A percentile compares a stretch with the other conserved stretches of the same genome.
Evolutionary conservation across 257 asterid species (phyloP).

Genomic region (Perilla frutescens): DNA sequence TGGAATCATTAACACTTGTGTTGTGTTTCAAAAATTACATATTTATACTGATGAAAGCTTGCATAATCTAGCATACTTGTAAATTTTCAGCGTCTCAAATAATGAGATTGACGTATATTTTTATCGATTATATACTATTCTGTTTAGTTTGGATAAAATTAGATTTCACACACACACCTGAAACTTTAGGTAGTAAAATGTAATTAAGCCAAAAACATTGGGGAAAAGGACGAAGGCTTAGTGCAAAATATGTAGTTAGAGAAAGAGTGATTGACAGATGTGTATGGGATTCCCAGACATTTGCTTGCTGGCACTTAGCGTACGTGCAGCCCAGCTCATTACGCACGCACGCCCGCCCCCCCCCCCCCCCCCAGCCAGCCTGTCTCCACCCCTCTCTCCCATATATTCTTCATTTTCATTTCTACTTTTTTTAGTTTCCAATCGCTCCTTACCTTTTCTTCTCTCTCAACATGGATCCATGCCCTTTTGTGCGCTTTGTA

Average conservation of each 20-base stretch:
- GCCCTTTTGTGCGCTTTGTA: constrained; percentile 82
- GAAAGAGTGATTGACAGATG: constrained; percentile 43
- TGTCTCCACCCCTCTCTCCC: not conserved
- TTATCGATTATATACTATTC: too few species aligned
- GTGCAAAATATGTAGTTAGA: not conserved
- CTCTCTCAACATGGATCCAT: constrained; percentile 78
- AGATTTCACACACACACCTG: too few species aligned
- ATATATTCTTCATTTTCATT: constrained; percentile 5
- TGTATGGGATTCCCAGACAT: constrained; percentile 38
- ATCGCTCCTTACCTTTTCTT: not conserved
- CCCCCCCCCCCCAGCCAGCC: constrained; percentile 36
- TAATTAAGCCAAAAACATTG: too few species aligned
- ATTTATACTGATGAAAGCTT: too few species aligned
- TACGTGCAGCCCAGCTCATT: constrained; percentile 90
- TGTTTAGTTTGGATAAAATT: too few species aligned
- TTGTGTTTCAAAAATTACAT: too few species aligned
- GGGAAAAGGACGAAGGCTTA: constrained; percentile 26
- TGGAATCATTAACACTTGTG: too few species aligned
- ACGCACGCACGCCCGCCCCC: constrained; percentile 72
- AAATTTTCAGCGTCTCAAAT: too few species aligned
- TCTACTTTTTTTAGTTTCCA: not conserved
- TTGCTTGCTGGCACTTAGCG: constrained; percentile 51
- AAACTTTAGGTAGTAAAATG: too few species aligned
- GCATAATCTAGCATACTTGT: too few species aligned
- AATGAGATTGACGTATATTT: too few species aligned